Base-by-base conservation (phyloP, 2,329 filamentous ascomycete species). In the Penicillium janthinellum region DNA sequence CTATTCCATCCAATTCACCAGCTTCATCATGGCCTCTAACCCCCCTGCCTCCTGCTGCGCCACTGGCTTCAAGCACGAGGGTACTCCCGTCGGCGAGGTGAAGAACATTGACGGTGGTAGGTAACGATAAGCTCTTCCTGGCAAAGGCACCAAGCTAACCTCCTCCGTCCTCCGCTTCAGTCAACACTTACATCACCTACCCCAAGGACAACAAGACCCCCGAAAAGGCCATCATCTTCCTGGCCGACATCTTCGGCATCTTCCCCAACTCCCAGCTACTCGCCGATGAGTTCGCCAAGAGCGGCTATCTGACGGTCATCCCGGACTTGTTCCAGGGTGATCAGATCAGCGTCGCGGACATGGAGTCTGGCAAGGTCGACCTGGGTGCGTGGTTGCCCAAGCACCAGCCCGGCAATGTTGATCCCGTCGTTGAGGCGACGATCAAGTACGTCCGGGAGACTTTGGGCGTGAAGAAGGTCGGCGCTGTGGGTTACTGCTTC, bases 301-400 rank as follows among this genome's bases (percentile, higher is more conserved):
- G 89, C 72, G 90, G 88, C 67, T 92, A 91, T 78, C 80, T 87
- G 58, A 83, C 84, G 57, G 77, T 91, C 44, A 82, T 92, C 61
- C 84, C 89, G 31, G 90, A 93, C 73, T 76, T 90, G 54, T 90
- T 92, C 81, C 82, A 86, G 63, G 88, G 87, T 60, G 87, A 91
- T 70, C 72, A 85, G 15, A 73, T 90, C 56, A 70, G 78, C 1
- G 68, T 88, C 62, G 83, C 87, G 71, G 79, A 78, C 50, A 70
- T 73, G 65, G 62, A 69, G 71, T 76, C 80, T 6, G 77, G 72
- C 17, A 80, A 79, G 60, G 84, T 81, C 65, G 70, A 85, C 64
- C 67, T 87, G 52, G 74, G 76, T 67, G 69, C 74, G 5, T 87
- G 84, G 82, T 68, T 85, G 64, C 59, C 65, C 56, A 75, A 75